These are phyloP conservation scores for Peterozyma xylosa DNA, from an alignment of 805 yeast species.

Conservation along the genomic window DNA sequence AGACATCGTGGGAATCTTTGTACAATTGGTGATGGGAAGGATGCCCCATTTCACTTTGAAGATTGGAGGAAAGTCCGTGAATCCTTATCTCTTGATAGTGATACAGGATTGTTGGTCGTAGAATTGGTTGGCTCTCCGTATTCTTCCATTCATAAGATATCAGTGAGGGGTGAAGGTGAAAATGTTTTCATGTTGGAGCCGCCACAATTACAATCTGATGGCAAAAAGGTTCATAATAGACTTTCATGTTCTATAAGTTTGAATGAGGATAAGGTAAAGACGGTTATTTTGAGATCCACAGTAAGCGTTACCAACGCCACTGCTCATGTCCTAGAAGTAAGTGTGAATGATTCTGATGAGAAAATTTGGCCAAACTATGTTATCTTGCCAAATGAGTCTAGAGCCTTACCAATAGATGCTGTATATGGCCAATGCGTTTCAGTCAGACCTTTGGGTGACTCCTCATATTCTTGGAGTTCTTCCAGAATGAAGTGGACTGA, in stretches of 20 bases:
- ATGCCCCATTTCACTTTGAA: constrained; percentile 83
- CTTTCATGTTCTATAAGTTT: constrained; percentile 64
- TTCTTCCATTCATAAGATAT: constrained; percentile 43
- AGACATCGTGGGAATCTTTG: constrained; percentile 24
- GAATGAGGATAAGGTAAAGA: constrained; percentile 72
- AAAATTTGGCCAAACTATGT: constrained; percentile 23
- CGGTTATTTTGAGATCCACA: constrained; percentile 72
- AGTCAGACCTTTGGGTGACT: constrained; percentile 54
- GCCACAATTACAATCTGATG: constrained; percentile 26
- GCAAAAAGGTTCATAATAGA: constrained; percentile 54
- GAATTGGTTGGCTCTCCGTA: constrained; percentile 49
- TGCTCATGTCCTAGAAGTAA: constrained; percentile 43
- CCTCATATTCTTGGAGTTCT: constrained; percentile 61
- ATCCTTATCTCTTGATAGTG: constrained; percentile 57
- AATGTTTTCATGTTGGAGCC: constrained; percentile 65
- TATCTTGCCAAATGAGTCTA: constrained; percentile 47
- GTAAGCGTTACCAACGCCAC: constrained; percentile 62
- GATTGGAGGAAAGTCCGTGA: constrained; percentile 90
- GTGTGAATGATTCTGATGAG: constrained; percentile 25
- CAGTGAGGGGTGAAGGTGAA: constrained; percentile 81
- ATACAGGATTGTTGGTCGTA: constrained; percentile 57
- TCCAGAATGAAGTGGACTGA: constrained; percentile 60
- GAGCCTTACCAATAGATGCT: constrained; percentile 67
- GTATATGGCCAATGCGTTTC: constrained; percentile 53
- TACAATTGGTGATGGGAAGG: constrained; percentile 37